Evolutionary conservation across 106 monocot genomes (phyloP), one percentile per base, ranked within the genome.

Genomic region (Dendrobium chrysotoxum): DNA sequence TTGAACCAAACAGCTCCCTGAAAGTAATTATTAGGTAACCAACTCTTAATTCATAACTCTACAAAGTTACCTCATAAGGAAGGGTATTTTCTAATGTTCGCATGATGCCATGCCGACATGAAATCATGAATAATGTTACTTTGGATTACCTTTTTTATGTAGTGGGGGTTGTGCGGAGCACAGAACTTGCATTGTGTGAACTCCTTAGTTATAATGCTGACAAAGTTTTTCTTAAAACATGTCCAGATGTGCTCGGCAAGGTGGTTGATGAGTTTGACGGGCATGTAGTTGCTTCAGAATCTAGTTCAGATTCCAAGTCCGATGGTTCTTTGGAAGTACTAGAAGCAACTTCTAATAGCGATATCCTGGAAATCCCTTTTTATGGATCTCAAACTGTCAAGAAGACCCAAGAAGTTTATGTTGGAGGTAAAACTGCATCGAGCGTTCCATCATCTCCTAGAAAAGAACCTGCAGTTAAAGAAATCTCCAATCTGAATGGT

Each of bases 381-480:
- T 74, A n/a, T 40, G 70, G 4, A 35, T 70, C 25, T 70, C 70
- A 70, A 31, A 1, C 31, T 35, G 15, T 35, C 70, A 70, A 23
- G 31, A 12, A 70, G 12, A 70, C 28, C 31, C 31, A 70, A 13
- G 70, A 31, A 54, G 87, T 77, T 28, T 21, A 6, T 81, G 28
- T 80, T 23, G 39, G 28, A 31, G 78, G 40, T 38, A 78, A 84
- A 40, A 61, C 55, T 23, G 53, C 21, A 15, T 53, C 74, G 40
- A 21, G n/a, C 21, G 58, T 78, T 46, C 28, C 50, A 40, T 78
- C 80, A 42, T 28, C 78, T 41, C 41, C 7, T 66, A 42, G 40
- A 18, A 67, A 86, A 77, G 76, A 85, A 41, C 75, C 72, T 7
- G 18, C 28, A 70, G 30, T 23, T 47, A 79, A 75, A n/a, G 77